Conservation (phyloP, 108 stramenopile genomes). For the Asterionellopsis glacialis region DNA sequence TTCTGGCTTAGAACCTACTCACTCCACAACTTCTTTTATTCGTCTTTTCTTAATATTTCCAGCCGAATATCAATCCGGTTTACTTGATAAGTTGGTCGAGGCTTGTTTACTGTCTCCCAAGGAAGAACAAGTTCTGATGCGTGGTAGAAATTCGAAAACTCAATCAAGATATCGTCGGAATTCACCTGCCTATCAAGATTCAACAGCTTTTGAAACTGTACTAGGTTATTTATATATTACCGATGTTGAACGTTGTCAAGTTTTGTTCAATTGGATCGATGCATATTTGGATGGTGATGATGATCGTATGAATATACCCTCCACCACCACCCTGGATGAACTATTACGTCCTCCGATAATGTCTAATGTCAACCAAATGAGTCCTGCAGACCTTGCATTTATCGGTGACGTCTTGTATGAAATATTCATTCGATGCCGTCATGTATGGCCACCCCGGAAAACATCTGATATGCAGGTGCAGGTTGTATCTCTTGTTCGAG, state of each 20-base stretch:
- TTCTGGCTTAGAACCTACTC: too few species aligned
- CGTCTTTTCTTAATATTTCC: neutral
- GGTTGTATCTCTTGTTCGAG: constrained; percentile 69
- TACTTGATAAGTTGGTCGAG: constrained; percentile 49
- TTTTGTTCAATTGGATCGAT: constrained; percentile 53
- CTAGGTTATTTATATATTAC: constrained; percentile 74
- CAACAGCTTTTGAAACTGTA: constrained; percentile 81
- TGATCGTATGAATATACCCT: too few species aligned
- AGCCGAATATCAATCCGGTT: constrained; percentile 76
- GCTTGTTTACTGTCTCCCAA: constrained; percentile 43
- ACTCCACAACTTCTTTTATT: too few species aligned
- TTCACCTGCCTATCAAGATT: constrained; percentile 72
- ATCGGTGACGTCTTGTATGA: constrained; percentile 82
- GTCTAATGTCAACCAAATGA: constrained; percentile 59
- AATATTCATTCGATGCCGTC: constrained; percentile 66
- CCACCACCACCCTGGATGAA: constrained; percentile 9
- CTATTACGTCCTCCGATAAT: constrained; percentile 16
- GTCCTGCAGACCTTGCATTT: constrained; percentile 75
- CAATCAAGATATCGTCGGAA: constrained; percentile 28
- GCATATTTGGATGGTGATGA: constrained; percentile 1
- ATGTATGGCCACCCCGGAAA: constrained; percentile 75
- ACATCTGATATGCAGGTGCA: constrained; percentile 67
- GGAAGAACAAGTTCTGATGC: constrained; percentile 53
- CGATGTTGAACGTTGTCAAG: constrained; percentile 50
- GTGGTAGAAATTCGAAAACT: constrained; percentile 74